phyloP scores from a whole-genome alignment of 805 yeast genomes.

The Wickerhamomyces kurtzmanii region DNA sequence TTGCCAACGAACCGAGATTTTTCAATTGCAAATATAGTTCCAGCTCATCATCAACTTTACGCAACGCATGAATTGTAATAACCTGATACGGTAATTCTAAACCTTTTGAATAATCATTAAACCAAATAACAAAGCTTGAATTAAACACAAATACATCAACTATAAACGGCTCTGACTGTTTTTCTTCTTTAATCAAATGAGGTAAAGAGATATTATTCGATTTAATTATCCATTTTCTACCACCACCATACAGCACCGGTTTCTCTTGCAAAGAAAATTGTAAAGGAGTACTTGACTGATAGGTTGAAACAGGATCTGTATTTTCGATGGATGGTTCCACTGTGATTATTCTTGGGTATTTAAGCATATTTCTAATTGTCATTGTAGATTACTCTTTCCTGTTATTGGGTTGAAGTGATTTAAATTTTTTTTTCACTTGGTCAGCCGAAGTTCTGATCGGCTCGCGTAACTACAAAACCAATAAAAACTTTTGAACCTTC shows the following conservation, averaged over 20 bases:
- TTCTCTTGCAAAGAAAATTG: constrained; percentile 13
- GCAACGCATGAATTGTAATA: constrained; percentile 12
- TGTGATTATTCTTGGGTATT: constrained; percentile 3
- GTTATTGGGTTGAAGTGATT: constrained; percentile 1
- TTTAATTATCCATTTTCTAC: constrained; percentile 21
- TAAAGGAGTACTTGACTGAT: constrained; percentile 9
- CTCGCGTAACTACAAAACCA: too few species aligned
- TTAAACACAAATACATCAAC: constrained; percentile 28
- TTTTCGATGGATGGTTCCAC: constrained; percentile 27
- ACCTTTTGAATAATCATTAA: constrained; percentile 22
- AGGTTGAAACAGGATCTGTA: constrained; percentile 10
- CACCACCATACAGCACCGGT: constrained; percentile 30
- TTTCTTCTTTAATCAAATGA: constrained; percentile 5
- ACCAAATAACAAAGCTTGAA: constrained; percentile 28
- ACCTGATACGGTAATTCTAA: constrained; percentile 23
- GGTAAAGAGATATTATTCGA: constrained; percentile 7
- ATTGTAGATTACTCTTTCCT: not conserved
- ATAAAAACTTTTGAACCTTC: too few species aligned
- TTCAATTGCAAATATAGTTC: constrained; percentile 8
- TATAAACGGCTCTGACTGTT: constrained; percentile 4
- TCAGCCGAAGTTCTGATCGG: too few species aligned
- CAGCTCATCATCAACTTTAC: constrained; percentile 3
- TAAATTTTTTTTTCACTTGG: too few species aligned
- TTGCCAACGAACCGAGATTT: constrained; percentile 3
- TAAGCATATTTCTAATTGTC: not conserved